Evolutionary conservation across 768 basidiomycete species (phyloP), one percentile per base, ranked within the genome.

Genomic region (Ramaria rubella): DNA sequence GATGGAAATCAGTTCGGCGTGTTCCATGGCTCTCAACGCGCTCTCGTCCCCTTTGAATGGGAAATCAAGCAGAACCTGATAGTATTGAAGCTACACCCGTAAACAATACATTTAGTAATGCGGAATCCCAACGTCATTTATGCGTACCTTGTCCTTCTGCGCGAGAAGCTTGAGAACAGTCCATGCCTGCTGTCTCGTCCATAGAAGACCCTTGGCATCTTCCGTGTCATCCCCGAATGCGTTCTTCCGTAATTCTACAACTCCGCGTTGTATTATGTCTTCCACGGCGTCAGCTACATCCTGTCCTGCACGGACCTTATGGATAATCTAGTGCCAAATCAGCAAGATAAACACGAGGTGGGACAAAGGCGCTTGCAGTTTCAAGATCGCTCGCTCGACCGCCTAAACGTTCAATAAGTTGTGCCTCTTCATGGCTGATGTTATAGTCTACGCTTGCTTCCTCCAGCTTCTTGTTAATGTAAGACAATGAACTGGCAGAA

Each of bases 151-250:
- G 66, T 84, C 78, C 48, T 78, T 75, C 60, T 79, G 78, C 1
- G 90, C 77, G 33, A 99, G 77, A 11, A 77, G 73, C 63, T 85
- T 86, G 53, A 97, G 74, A 15, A 98, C 73, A 19, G 75, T 78
- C 92, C 94, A 97, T 0, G 82, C 93, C 65, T 98, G 93, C 59
- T 91, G 86, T 45, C 86, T 76, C 4, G 84, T 78, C 96, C 96
- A 99, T 0, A 82, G 75, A 36, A 95, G 70, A 45, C 66, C 74
- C 70, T 92, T 94, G 2, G 87, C 87, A 64, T 96, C 94, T 54
- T 95, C 92, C 1, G 76, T 70, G 65, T 96, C 94, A 61, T 96
- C 94, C 0, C 94, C 95, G 66, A 97, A 99, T 0, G 90, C 90
- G 46, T 81, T 86, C 77, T 97, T 97, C 46, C 89, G 76, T 49